Evolutionary conservation across 495 filamentous ascomycete species (phyloP).

Genomic region (Xylaria flabelliformis): DNA sequence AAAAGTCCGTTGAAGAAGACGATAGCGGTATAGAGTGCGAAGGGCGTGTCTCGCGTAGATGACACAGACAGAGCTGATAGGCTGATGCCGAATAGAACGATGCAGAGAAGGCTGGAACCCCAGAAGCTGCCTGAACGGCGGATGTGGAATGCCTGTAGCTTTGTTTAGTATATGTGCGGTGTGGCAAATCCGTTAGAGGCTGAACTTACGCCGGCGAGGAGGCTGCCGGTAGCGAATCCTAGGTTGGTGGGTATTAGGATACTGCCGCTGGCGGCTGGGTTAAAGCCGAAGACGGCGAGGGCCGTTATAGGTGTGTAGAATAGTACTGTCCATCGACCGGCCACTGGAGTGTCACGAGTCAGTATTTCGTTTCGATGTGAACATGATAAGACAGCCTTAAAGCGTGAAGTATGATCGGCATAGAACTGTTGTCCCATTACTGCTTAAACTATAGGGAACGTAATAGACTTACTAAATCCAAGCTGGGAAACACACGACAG

Average conservation of each 20-base stretch:
- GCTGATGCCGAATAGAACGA: constrained; percentile 59
- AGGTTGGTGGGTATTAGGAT: constrained; percentile 78
- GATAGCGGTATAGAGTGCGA: constrained; percentile 55
- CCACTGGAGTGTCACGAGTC: constrained; percentile 48
- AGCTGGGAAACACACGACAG: constrained; percentile 72
- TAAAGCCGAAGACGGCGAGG: constrained; percentile 70
- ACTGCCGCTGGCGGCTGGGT: constrained; percentile 68
- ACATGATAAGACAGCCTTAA: too few species aligned
- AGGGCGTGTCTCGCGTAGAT: constrained; percentile 54
- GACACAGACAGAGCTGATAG: constrained; percentile 57
- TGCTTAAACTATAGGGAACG: neutral
- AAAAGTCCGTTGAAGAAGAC: constrained; percentile 72
- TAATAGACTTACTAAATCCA: constrained; percentile 55
- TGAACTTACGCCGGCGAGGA: constrained; percentile 62
- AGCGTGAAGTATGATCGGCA: neutral
- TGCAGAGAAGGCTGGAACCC: constrained; percentile 59
- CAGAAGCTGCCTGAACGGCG: constrained; percentile 71
- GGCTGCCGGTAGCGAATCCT: constrained; percentile 73
- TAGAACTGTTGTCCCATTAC: neutral
- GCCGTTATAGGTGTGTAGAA: constrained; percentile 80
- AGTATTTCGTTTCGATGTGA: neutral
- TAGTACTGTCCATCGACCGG: constrained; percentile 75
- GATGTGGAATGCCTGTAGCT: constrained; percentile 65
- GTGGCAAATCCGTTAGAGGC: neutral
- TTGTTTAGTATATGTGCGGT: neutral